These are phyloP conservation scores for Lanmaoa pseudosensibilis DNA, from an alignment of 768 basidiomycete species.

Conservation along the genomic window DNA sequence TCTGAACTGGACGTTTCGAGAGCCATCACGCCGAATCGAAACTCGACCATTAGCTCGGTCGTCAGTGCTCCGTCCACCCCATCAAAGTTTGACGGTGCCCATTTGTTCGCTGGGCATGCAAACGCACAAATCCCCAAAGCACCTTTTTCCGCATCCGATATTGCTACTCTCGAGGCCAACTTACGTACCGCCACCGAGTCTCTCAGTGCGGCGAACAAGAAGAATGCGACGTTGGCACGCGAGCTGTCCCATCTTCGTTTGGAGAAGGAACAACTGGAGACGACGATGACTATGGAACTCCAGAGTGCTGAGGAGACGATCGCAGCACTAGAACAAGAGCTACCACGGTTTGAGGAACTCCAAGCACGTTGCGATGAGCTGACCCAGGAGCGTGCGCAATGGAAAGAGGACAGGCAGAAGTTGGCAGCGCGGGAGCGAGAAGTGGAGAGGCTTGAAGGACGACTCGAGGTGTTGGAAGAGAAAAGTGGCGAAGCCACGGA, in stretches of 20 bases:
- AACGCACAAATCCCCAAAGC: slow-evolving; percentile 55
- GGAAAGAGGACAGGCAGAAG: slow-evolving; percentile 48
- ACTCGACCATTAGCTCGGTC: slow-evolving; percentile 51
- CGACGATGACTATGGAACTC: slow-evolving; percentile 61
- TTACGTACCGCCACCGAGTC: slow-evolving; percentile 61
- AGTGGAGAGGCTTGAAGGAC: slow-evolving; percentile 40
- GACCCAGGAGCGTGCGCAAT: slow-evolving; percentile 47
- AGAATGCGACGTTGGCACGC: slow-evolving; percentile 58
- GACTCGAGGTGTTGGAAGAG: slow-evolving; percentile 45
- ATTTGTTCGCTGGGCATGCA: slow-evolving; percentile 82
- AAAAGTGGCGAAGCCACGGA: slow-evolving; percentile 42
- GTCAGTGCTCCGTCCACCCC: slow-evolving; percentile 44
- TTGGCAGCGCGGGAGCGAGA: slow-evolving; percentile 39
- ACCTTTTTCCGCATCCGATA: slow-evolving; percentile 45
- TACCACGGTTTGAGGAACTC: slow-evolving; percentile 50
- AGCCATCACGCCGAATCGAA: slow-evolving; percentile 52
- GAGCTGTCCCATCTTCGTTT: slow-evolving; percentile 61
- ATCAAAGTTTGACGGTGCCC: slow-evolving; percentile 77
- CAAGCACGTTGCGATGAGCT: slow-evolving; percentile 49
- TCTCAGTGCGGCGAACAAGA: slow-evolving; percentile 56
- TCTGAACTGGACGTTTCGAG: slow-evolving; percentile 46
- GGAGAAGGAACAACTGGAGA: slow-evolving; percentile 72
- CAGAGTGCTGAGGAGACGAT: slow-evolving; percentile 69
- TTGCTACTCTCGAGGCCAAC: slow-evolving; percentile 60
- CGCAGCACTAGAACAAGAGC: slow-evolving; percentile 52